Conservation (phyloP, 2,329 filamentous ascomycete genomes). For the Neonectria magnoliae region DNA sequence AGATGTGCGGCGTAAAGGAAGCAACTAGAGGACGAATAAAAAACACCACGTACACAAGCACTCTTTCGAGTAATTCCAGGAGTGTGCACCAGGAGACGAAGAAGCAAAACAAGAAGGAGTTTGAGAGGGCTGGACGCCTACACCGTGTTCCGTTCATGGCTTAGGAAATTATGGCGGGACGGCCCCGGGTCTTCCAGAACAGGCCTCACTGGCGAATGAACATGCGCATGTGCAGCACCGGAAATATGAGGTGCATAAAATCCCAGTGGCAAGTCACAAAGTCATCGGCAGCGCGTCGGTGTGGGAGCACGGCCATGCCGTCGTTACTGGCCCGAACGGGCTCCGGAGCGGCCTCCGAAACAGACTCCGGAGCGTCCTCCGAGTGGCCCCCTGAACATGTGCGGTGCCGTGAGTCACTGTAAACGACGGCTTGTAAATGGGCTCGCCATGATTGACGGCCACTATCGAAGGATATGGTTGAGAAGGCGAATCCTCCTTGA, state of each 20-base stretch:
- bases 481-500: neutral
- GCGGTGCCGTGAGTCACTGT: neutral
- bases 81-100: too few species aligned
- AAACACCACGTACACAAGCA: neutral
- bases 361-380: too few species aligned
- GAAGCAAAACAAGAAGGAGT: too few species aligned
- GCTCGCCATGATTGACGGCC: neutral
- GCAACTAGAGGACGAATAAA: neutral
- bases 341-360: neutral
- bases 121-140: too few species aligned
- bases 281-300: neutral
- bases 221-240: constrained; percentile 2
- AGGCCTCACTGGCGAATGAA: constrained; percentile 12
- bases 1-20: neutral
- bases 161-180: too few species aligned
- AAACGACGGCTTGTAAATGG: neutral
- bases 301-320: neutral
- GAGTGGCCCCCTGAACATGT: too few species aligned
- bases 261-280: constrained; percentile 17
- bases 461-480: constrained; percentile 1
- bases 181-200: neutral
- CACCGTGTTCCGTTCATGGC: too few species aligned
- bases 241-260: constrained; percentile 21
- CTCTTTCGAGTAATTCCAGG: too few species aligned
- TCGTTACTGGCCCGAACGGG: neutral